Base-by-base conservation (phyloP, 177 flowering plant species). In the Vitis hybrid region DNA sequence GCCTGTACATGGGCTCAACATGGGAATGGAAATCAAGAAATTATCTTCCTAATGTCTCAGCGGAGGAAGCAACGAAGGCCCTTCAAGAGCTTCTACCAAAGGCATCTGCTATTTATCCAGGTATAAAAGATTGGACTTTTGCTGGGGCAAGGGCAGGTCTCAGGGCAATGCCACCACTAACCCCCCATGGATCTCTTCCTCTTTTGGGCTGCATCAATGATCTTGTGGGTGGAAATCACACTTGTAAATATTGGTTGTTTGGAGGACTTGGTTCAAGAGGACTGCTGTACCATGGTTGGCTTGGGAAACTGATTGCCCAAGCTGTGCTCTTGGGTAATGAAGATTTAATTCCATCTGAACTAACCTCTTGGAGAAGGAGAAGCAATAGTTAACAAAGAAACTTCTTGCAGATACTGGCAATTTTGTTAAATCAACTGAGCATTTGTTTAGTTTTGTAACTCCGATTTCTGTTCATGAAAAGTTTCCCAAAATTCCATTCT, bases 181-280 rank as follows among this genome's bases (percentile, higher is more conserved):
- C 97, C 65, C 69, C 84, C 21, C 66, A 78, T 57, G 99, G 99
- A 62, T 93, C 99, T 21, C 77, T 88, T 68, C 99, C 98, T 0
- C 86, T 93, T 60, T 60, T 93, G 76, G 99, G 99, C 65, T 80
- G 87, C 56, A 68, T 96, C 1, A 82, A 96, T 71, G 80, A 90
- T 68, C 64, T 82, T 6, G 57, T 93, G 4, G 77, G 79, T 52
- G 72, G 69, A 3, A 74, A 77, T 8, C 49, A 35, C 46, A 17
- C 21, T 19, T 83, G 90, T 71, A 88, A 83, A 54, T 89, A 79
- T 70, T 95, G 99, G 99, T 79, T 95, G 27, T 73, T 93, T 70
- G 88, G 93, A 59, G 98, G 98, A 67, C 91, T 95, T 19, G 99
- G 99, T 65, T 78, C 99, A 11, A 89, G 97, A 72, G 99, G 99